phyloP scores from a whole-genome alignment of 345 rosid genomes.

The Populus ilicifolia region DNA sequence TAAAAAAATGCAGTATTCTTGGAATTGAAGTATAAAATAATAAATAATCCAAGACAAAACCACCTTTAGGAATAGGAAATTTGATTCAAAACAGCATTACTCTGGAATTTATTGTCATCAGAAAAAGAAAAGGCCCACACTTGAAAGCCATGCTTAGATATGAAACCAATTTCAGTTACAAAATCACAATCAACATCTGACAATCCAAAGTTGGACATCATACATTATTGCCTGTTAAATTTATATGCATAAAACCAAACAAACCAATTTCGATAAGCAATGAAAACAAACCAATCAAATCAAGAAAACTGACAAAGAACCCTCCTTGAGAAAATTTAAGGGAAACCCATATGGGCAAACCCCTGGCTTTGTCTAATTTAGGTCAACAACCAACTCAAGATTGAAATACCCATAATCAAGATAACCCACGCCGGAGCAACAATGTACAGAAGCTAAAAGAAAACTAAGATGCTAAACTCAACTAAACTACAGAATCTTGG shows the following conservation, averaged over 20 bases:
- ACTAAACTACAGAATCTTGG: not conserved
- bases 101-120: not conserved
- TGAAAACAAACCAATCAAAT: not conserved
- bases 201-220: not conserved
- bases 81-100: not conserved
- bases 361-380: not conserved
- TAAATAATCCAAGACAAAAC: not conserved
- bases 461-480: constrained; percentile 1
- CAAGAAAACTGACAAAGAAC: not conserved
- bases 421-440: not conserved
- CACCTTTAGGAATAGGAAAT: not conserved
- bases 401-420: not conserved
- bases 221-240: not conserved
- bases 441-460: not conserved
- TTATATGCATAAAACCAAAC: too few relatives aligned
- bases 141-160: not conserved
- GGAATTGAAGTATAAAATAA: not conserved
- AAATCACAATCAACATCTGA: not conserved
- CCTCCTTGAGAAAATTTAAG: not conserved
- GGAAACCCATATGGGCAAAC: not conserved
- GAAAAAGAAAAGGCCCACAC: not conserved
- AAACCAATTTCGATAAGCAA: not conserved
- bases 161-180: not conserved
- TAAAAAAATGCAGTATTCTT: not conserved
- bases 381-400: not conserved